Percentiles rank a stretch among this genome's conserved stretches.
These are phyloP conservation scores for Luffa acutangula DNA, from an alignment of 306 rosid genomes.

Conservation along the genomic window DNA sequence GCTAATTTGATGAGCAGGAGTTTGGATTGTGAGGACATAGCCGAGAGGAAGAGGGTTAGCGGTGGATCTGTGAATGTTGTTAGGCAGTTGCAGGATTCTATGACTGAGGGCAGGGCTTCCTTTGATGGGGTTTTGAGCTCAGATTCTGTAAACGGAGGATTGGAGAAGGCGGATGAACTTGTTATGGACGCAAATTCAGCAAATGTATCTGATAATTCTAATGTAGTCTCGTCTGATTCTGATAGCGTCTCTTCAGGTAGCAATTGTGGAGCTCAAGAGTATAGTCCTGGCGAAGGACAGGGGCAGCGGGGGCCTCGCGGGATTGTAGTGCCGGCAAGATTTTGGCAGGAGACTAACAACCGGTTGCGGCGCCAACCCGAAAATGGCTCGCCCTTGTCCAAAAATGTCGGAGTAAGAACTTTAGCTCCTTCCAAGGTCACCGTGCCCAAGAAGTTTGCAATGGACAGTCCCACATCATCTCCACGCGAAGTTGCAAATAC, in stretches of 20 bases:
- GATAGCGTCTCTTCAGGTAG: slow-evolving; percentile 80
- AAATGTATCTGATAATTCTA: slow-evolving; percentile 33
- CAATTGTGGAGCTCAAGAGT: slow-evolving; percentile 33
- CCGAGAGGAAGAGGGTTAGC: slow-evolving; percentile 23
- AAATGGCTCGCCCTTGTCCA: slow-evolving; percentile 27
- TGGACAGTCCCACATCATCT: slow-evolving; percentile 47
- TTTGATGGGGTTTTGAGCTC: slow-evolving; percentile 22
- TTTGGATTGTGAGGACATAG: slow-evolving; percentile 30
- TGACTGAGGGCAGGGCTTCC: slow-evolving; percentile 26
- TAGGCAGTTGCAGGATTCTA: slow-evolving; percentile 41
- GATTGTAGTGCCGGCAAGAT: slow-evolving; percentile 51
- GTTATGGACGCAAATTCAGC: slow-evolving; percentile 24
- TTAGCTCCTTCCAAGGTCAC: slow-evolving; percentile 27
- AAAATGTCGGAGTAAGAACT: slow-evolving; percentile 27
- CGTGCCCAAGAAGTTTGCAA: slow-evolving; percentile 25
- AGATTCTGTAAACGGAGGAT: slow-evolving; percentile 9
- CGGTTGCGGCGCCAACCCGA: slow-evolving; percentile 38
- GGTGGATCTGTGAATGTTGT: slow-evolving; percentile 43
- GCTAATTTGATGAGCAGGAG: slow-evolving; percentile 44
- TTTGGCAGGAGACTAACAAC: slow-evolving; percentile 57
- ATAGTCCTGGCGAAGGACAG: slow-evolving; percentile 16
- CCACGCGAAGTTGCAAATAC: slow-evolving; percentile 44
- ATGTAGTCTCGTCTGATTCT: slow-evolving; percentile 41
- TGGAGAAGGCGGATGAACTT: slow-evolving; percentile 9
- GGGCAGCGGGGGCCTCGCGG: slow-evolving; percentile 34